Conservation (phyloP, 1,284 basidiomycete genomes). For the Abortiporus biennis region DNA sequence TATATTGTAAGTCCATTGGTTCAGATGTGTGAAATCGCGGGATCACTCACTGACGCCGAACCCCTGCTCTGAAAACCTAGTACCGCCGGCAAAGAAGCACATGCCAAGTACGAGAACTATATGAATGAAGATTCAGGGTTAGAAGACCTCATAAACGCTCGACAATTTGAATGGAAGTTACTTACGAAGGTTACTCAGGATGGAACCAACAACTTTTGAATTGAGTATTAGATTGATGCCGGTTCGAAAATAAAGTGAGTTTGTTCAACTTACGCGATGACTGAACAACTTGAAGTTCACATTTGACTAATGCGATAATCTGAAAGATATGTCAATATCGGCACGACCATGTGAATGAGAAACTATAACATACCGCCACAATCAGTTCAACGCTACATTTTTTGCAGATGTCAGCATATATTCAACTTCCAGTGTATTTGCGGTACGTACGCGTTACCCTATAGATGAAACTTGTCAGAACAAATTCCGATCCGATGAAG, state of each 20-base stretch:
- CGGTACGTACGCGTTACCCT: conserved; percentile 74
- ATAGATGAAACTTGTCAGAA: conserved; percentile 3
- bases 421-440: too few relatives aligned
- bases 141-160: neutral
- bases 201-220: conserved; percentile 65
- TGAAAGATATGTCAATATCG: too few relatives aligned
- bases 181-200: conserved; percentile 75
- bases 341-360: too few relatives aligned
- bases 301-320: conserved; percentile 80
- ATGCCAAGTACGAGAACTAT: conserved; percentile 56
- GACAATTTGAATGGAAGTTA: neutral
- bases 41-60: conserved; percentile 63
- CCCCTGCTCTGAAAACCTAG: conserved; percentile 72
- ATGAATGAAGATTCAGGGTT: neutral
- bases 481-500: conserved; percentile 8
- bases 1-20: neutral
- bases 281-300: conserved; percentile 80
- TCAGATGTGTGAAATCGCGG: neutral
- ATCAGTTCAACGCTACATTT: conserved; percentile 80
- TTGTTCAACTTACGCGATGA: conserved; percentile 54
- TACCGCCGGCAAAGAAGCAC: conserved; percentile 77
- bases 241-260: conserved; percentile 28
- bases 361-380: conserved; percentile 65
- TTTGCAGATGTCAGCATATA: too few relatives aligned
- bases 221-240: conserved; percentile 3